Base-by-base conservation (phyloP, 768 basidiomycete genomes). In the Pisolithus albus region DNA sequence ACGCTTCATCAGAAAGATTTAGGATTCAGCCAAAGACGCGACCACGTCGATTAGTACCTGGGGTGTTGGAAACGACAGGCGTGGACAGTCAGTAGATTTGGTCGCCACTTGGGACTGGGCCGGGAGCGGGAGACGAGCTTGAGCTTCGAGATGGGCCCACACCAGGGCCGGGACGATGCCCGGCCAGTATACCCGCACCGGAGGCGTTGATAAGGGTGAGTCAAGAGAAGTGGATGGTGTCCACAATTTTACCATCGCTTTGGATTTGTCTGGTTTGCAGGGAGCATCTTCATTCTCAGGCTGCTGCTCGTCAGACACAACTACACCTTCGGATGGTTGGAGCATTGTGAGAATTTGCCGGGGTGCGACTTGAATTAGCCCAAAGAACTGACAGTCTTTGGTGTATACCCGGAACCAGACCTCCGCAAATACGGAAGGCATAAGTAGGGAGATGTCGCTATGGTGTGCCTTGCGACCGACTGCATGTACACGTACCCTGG, bases 311-410 rank as follows among this genome's bases (percentile, higher is more conserved):
- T 56, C 45, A 5, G 37, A 41, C 16, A 44, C 21, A 47, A 5
- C 34, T 15, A 34, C 13, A 3, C 34, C 34, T 34, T 43, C 50
- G 7, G 44, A 45, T 15, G 48, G 41, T 11, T 49, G 43, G 28
- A 72, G 57, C 1, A 39, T 15, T 46, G 57, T 58, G 4, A 77
- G 47, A 4, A 79, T 66, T 7, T 67, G 59, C 11, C 83, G 76
- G 61, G 84, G 90, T 0, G 82, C 89, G 0, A 74, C 76, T 59
- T 90, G 88, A 3, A 91, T 74, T 9, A 87, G 67, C 2, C 80
- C 80, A 38, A 75, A 75, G 59, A 78, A 83, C 30, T 57, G 56
- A 1, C 54, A 60, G n/a, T 85, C 78, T 62, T 83, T 82, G 41
- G 87, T 84, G 60, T 81, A 92, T 5, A 90, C 68, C 11, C 86